Base-by-base conservation (phyloP, 2,329 filamentous ascomycete genomes). In the Aspergillus proliferans region DNA sequence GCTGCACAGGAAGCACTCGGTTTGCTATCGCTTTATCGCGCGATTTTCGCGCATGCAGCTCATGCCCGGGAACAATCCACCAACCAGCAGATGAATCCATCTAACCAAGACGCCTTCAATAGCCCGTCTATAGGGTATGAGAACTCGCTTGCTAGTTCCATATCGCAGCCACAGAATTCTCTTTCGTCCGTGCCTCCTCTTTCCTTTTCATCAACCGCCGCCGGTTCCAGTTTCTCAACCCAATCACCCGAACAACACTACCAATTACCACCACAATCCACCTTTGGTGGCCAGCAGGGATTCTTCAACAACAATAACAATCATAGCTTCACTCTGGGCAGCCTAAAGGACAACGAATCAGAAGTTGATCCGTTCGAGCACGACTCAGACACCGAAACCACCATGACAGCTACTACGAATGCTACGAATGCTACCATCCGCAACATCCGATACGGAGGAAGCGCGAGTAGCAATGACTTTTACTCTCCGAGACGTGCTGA, bases 321-420 rank as follows among this genome's bases (percentile, higher is more conserved):
- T 34, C 62, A 67, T 43, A 65, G 64, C 46, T 66, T 67, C 48
- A 68, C 59, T 4, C 56, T 67, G 53, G 58, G 61, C 22, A 61
- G 58, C 30, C 46, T 68, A 24, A 65, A 60, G 49, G 57, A 55
- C 22, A 60, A 61, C 15, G 67, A 69, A 2, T 62, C 65, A 3
- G 59, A 65, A 22, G 47, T 46, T 2, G 65, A 69, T 38, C 46
- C 43, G 12, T 60, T 60, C 24, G 65, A 65, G 26, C 58, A 54
- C 39, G 67, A 70, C 45, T 70, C 68, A 3, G 68, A 70, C 43
- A 60, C 55, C 21, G 68, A 70, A 50, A 70, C 66, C n/a, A 58
- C 63, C 4, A 57, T 64, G 34, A 69, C 66, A 6, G 61, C 58
- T 12, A 59, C 64, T 12, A 67, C 64, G 1, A 58, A 56, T 5